phyloP scores from a whole-genome alignment of 2,329 filamentous ascomycete species.

The Triangularia verruculosa region DNA sequence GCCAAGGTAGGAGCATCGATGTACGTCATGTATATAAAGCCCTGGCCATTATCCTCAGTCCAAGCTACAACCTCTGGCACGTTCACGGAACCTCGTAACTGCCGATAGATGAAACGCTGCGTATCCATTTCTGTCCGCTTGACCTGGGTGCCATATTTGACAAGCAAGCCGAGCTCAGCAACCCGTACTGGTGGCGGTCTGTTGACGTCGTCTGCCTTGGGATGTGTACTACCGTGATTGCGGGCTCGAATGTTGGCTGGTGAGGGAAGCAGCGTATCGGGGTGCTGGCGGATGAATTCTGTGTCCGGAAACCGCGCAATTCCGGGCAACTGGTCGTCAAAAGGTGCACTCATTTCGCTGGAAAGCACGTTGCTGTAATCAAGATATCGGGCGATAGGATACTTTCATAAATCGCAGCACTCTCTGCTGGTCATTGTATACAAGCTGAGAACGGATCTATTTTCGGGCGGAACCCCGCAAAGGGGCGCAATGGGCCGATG shows the following conservation, averaged over 20 bases:
- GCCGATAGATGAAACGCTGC: not conserved
- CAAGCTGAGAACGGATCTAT: too few species aligned
- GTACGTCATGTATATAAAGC: slow-evolving; percentile 9
- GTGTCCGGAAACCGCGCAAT: not conserved
- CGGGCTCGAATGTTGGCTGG: slow-evolving; percentile 1
- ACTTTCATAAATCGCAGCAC: too few species aligned
- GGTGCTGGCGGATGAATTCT: not conserved
- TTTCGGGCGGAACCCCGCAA: too few species aligned
- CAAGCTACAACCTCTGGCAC: slow-evolving; percentile 8
- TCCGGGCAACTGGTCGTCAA: too few species aligned
- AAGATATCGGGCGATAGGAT: too few species aligned
- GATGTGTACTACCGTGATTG: not conserved
- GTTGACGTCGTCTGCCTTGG: not conserved
- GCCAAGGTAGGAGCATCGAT: slow-evolving; percentile 2
- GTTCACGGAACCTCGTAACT: not conserved
- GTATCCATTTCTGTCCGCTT: not conserved
- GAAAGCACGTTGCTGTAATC: too few species aligned
- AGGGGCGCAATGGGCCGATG: too few species aligned
- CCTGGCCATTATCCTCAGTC: slow-evolving; percentile 5
- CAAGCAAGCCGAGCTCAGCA: not conserved
- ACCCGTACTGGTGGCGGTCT: slow-evolving; percentile 1
- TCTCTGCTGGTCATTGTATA: too few species aligned
- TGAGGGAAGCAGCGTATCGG: slow-evolving; percentile 4
- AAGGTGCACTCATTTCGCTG: too few species aligned
- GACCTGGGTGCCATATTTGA: slow-evolving; percentile 6